A percentile compares a stretch with the other conserved stretches of the same genome.
These are phyloP conservation scores for Lecanicillium sp. DNA, from an alignment of 2,329 filamentous ascomycete species.

Conservation along the genomic window DNA sequence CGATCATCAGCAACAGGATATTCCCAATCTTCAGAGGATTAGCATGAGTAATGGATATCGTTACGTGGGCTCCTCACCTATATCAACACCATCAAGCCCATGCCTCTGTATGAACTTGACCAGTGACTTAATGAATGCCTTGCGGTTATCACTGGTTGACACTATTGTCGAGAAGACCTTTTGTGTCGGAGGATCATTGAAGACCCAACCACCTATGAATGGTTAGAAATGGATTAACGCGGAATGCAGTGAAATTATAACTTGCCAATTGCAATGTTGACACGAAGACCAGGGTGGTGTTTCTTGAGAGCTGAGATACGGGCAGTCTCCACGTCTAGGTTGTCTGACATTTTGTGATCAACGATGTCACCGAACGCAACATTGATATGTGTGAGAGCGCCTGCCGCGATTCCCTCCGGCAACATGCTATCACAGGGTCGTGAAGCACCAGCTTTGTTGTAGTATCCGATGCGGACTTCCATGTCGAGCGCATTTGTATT, in stretches of 20 bases:
- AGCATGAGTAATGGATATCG: too few species aligned
- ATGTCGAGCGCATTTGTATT: constrained; percentile 4
- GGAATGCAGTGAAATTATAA: too few species aligned
- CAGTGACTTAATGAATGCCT: too few species aligned
- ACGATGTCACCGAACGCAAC: constrained; percentile 10
- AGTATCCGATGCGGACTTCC: constrained; percentile 4
- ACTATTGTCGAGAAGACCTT: too few species aligned
- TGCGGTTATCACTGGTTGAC: too few species aligned
- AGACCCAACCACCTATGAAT: constrained; percentile 7
- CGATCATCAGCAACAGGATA: too few species aligned
- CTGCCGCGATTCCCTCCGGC: constrained; percentile 9
- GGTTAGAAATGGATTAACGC: too few species aligned
- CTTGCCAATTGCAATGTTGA: constrained; percentile 8
- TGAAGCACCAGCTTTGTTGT: constrained; percentile 1
- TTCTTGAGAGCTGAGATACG: constrained; percentile 2
- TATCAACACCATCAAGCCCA: too few species aligned
- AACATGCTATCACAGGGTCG: constrained; percentile 9
- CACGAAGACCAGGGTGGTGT: neutral
- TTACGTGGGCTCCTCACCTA: too few species aligned
- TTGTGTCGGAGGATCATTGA: constrained; percentile 7
- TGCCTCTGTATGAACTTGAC: too few species aligned
- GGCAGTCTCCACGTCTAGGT: neutral
- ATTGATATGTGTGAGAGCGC: constrained; percentile 10
- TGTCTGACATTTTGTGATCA: constrained; percentile 1
- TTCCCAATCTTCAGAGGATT: too few species aligned